Evolutionary conservation across 495 filamentous ascomycete species (phyloP), one percentile per base, ranked within the genome.

Genomic region (Aspergillus nidulans): DNA sequence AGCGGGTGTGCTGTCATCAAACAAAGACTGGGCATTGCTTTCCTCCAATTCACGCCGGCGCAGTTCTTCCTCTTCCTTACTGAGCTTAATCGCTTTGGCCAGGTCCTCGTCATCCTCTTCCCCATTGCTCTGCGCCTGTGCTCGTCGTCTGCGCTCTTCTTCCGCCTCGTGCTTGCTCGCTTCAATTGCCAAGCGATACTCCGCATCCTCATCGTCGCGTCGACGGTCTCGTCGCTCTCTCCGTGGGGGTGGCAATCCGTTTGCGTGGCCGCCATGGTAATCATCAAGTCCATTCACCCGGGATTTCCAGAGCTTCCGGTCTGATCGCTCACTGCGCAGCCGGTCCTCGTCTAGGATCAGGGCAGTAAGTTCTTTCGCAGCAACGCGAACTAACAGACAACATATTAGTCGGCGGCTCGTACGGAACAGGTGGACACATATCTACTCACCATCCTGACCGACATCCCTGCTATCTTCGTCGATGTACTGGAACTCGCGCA

Each of bases 131-230:
- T 77, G 72, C 12, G 74, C 76, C 70, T 81, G 86, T n/a, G 77
- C 76, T 15, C 85, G 76, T 50, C 85, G 76, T 68, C 79, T 89
- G 62, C 84, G 82, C 57, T 97, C 95, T 63, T 97, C 94, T 65
- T 97, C 95, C 47, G 94, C 94, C 60, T 97, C 91, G 55, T 85
- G 79, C 68, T 96, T 97, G 76, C 92, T 97, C 18, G 95, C 95
- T 72, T 99, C 95, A 49, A 99, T 86, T 1, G 95, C 95, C 59
- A 99, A 72, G 62, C 77, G 83, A 70, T 96, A 96, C 66, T 99
- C 95, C 34, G 91, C 77, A 70, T 99, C 94, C 44, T 97, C 91
- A 52, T 96, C 90, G 21, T 95, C 90, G 57, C 71, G 72, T 57
- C 73, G 71, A 50, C 76, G 64, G 28, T 74, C 71, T 7, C 72